phyloP scores from a whole-genome alignment of 108 stramenopile genomes.

The Skeletonema potamos region DNA sequence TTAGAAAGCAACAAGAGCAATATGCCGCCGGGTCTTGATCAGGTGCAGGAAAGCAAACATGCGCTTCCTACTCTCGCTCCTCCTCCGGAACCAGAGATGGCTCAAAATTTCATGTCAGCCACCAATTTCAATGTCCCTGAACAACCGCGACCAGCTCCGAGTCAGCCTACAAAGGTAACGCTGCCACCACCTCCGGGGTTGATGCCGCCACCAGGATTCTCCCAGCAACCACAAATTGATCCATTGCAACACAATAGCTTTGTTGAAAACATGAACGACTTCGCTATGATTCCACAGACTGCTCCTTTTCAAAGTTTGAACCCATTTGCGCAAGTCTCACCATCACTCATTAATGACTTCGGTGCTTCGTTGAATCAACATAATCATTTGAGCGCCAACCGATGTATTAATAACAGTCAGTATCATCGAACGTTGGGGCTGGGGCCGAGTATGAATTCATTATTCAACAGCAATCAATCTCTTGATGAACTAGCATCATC shows the following conservation, averaged over 20 bases:
- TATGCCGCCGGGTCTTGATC: not conserved
- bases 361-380: not conserved
- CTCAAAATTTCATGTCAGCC: not conserved
- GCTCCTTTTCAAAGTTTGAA: slow-evolving; percentile 11
- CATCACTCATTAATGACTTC: not conserved
- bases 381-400: not conserved
- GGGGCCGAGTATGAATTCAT: slow-evolving; percentile 9
- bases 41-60: not conserved
- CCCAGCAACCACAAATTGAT: not conserved
- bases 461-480: slow-evolving; percentile 9
- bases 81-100: not conserved
- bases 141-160: not conserved
- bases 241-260: not conserved
- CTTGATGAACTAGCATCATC: slow-evolving; percentile 4
- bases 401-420: not conserved
- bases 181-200: slow-evolving; percentile 41
- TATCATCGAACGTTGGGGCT: not conserved
- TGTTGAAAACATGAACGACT: not conserved
- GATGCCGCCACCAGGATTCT: slow-evolving; percentile 19
- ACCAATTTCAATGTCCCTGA: not conserved
- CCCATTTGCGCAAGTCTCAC: not conserved
- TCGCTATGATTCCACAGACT: slow-evolving; percentile 12
- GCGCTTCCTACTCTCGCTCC: not conserved
- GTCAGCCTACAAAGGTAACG: not conserved
- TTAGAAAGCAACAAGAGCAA: not conserved